Evolutionary conservation across 495 filamentous ascomycete species (phyloP).

Genomic region (Penicillium flavigenum): DNA sequence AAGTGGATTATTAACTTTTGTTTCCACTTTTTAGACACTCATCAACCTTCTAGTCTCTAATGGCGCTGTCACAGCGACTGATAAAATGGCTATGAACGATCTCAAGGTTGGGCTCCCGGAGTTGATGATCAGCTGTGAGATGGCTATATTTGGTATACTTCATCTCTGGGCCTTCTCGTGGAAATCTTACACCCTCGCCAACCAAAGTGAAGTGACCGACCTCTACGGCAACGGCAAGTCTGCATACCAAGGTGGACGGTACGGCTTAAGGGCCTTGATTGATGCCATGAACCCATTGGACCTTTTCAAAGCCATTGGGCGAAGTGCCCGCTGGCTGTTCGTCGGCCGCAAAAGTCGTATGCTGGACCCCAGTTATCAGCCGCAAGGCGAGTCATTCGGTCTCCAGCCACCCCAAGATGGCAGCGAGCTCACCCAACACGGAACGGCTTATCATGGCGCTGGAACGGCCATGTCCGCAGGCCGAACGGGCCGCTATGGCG

Average conservation of each 20-base stretch:
- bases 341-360: constrained; percentile 62
- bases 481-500: constrained; percentile 22
- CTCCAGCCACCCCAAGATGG: constrained; percentile 28
- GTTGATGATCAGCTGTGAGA: constrained; percentile 80
- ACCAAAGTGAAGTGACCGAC: constrained; percentile 43
- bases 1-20: neutral
- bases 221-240: constrained; percentile 49
- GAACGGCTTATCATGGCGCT: constrained; percentile 39
- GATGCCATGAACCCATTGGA: constrained; percentile 86
- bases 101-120: constrained; percentile 79
- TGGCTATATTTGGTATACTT: constrained; percentile 76
- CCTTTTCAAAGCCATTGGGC: constrained; percentile 71
- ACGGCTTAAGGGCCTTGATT: constrained; percentile 60
- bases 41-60: constrained; percentile 68
- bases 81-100: constrained; percentile 65
- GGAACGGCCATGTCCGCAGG: constrained; percentile 25
- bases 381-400: constrained; percentile 32
- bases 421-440: constrained; percentile 13
- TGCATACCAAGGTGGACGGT: constrained; percentile 60
- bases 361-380: constrained; percentile 52
- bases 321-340: constrained; percentile 78
- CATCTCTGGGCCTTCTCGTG: constrained; percentile 85
- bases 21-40: constrained; percentile 45
- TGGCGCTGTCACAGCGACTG: constrained; percentile 59
- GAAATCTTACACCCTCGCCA: constrained; percentile 56